Evolutionary conservation across 805 yeast species (phyloP), one percentile per base, ranked within the genome.

Genomic region (Dipodascus albidus): DNA sequence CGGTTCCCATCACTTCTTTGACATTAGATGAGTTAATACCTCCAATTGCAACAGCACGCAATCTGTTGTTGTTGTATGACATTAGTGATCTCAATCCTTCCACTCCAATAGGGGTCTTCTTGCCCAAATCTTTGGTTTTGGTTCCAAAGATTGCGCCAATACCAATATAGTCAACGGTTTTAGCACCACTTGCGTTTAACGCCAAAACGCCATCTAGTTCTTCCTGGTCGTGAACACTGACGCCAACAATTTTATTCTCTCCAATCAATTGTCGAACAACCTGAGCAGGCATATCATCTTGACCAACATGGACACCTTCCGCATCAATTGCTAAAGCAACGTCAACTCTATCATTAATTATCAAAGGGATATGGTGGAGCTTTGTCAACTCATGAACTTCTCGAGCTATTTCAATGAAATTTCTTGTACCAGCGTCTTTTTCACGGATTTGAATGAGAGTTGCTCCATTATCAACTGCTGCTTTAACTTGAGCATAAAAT

Each of bases 261-360:
- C 96, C 96, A 11, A 88, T 67, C 4, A 59, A 27, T 60, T 71
- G 62, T 38, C 96, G 68, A 0, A 80, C 93, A 41, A 74, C 60
- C 1, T 61, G 61, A 1, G 80, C 80, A 48, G 69, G 71, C 87
- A 89, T 86, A 64, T 89, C 97, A 52, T 83, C 89, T 66, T 89
- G 96, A 0, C 97, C 97, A 20, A 89, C 87, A 70, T 89, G 97
- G 6, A 90, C 83, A 35, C 96, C 96, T 58, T 87, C 96, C 1
- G 95, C 95, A 59, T 78, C 93, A 53, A 87, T 74, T 0, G 96
- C 96, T 48, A 90, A 69, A 0, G 96, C 96, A 11, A 90, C 87
- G 63, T 89, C 97, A 1, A 87, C 76, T 51, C 96, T 71, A 62
- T 89, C 96, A 60, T 89, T 87, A 62, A 89, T 88, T 33, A 89